phyloP scores from a whole-genome alignment of 306 rosid species.

The Sechiopsis laciniata region DNA sequence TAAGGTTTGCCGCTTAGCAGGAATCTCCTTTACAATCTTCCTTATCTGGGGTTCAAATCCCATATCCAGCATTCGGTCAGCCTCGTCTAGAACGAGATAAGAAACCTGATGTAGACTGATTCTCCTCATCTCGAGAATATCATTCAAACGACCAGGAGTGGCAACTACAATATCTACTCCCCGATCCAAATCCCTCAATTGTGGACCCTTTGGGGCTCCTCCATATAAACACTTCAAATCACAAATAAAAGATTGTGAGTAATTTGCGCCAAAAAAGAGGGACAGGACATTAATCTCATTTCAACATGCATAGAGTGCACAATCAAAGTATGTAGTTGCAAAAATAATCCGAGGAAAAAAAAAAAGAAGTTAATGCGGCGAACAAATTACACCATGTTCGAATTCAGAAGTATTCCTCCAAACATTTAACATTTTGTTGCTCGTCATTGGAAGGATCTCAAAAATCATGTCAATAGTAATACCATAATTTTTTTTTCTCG shows the following conservation, averaged over 20 bases:
- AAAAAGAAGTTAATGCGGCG: not conserved
- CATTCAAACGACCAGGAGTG: conserved; percentile 99
- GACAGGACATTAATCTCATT: not conserved
- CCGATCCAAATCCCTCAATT: conserved; percentile 83
- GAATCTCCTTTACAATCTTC: conserved; percentile 93
- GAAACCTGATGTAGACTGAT: conserved; percentile 86
- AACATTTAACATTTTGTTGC: not conserved
- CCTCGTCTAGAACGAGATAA: conserved; percentile 92
- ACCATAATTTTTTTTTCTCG: not conserved
- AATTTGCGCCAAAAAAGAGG: not conserved
- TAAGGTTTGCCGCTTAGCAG: conserved; percentile 87
- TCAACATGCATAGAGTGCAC: not conserved
- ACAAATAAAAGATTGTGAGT: not conserved
- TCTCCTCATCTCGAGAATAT: conserved; percentile 95
- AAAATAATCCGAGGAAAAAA: too few species aligned
- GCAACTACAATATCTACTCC: conserved; percentile 97
- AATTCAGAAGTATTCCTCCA: not conserved
- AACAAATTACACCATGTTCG: not conserved
- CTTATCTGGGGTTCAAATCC: conserved; percentile 99
- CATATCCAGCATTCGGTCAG: conserved; percentile 99
- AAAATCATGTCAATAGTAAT: not conserved
- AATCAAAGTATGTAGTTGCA: too few species aligned
- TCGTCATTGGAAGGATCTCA: not conserved
- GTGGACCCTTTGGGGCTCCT: conserved; percentile 99
- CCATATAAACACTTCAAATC: conserved; percentile 77